Evolutionary conservation across 1,284 basidiomycete species (phyloP).

Genomic region (Leucoagaricus sp.): DNA sequence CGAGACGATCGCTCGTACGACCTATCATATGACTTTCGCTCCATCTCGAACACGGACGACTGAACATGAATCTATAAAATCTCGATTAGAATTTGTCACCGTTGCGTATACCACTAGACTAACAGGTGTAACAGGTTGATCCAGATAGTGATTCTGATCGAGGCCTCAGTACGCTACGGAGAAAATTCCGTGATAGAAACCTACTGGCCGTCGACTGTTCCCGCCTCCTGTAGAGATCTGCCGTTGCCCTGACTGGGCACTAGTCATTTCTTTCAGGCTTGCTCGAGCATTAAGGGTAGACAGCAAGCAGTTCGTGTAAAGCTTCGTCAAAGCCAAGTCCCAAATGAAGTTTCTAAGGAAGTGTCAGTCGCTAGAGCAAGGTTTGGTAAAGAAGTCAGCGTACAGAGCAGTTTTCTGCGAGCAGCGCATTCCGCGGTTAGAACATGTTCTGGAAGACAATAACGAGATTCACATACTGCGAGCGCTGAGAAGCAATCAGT

Average conservation of each 20-base stretch:
- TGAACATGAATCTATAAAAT: background rate
- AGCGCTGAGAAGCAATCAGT: constrained; percentile 27
- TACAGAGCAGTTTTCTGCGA: constrained; percentile 40
- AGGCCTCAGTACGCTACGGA: background rate
- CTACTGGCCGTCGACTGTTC: constrained; percentile 26
- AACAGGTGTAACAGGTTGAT: constrained; percentile 7
- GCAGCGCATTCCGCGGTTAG: background rate
- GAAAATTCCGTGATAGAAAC: constrained; percentile 4
- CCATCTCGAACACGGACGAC: constrained; percentile 18
- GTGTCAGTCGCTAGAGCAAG: background rate
- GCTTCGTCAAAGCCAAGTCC: constrained; percentile 53
- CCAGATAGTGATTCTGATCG: background rate
- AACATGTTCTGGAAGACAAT: background rate
- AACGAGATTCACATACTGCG: constrained; percentile 26
- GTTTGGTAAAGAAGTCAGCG: constrained; percentile 18
- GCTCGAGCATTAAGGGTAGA: constrained; percentile 55
- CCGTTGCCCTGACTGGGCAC: constrained; percentile 23
- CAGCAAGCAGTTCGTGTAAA: constrained; percentile 58
- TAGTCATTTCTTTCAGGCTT: constrained; percentile 27
- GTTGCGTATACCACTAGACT: background rate
- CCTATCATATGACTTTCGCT: constrained; percentile 12
- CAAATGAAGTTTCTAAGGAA: constrained; percentile 47
- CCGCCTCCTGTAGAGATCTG: constrained; percentile 23
- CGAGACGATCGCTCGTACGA: constrained; percentile 10
- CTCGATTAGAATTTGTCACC: background rate